These are phyloP conservation scores for Mycena galericulata DNA, from an alignment of 768 basidiomycete genomes.

Conservation along the genomic window DNA sequence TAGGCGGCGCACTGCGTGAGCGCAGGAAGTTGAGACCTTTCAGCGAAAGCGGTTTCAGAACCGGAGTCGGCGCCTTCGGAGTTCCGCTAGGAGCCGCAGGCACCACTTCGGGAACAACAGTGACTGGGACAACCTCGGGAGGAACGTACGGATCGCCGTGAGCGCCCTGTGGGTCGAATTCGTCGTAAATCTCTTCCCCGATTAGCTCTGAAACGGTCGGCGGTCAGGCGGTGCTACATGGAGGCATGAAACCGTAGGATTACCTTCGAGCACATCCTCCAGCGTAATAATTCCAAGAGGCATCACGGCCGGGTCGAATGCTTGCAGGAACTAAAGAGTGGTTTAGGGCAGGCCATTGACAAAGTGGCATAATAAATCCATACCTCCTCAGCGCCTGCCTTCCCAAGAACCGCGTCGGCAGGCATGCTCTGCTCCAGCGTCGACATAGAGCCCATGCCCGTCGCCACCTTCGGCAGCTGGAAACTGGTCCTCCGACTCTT, in stretches of 20 bases:
- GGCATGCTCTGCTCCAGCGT: constrained; percentile 87
- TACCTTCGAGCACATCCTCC: constrained; percentile 94
- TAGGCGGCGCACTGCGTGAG: constrained; percentile 70
- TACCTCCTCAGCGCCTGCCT: constrained; percentile 82
- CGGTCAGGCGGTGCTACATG: neutral
- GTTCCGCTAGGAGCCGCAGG: constrained; percentile 29
- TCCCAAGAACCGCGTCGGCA: constrained; percentile 85
- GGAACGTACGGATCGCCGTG: constrained; percentile 62
- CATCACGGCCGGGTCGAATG: constrained; percentile 83
- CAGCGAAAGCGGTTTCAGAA: constrained; percentile 55
- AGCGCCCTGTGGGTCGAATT: constrained; percentile 87
- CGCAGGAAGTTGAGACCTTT: constrained; percentile 65
- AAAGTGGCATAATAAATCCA: constrained; percentile 30
- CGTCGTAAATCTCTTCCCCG: constrained; percentile 93
- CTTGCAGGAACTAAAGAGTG: constrained; percentile 74
- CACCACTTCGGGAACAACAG: constrained; percentile 35
- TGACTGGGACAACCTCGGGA: constrained; percentile 44
- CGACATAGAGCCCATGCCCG: constrained; percentile 59
- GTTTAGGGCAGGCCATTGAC: constrained; percentile 7
- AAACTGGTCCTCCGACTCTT: constrained; percentile 51
- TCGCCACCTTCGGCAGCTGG: constrained; percentile 53
- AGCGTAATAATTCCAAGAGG: constrained; percentile 93
- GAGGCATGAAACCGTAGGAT: constrained; percentile 19
- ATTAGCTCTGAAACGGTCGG: constrained; percentile 72
- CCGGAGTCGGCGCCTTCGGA: constrained; percentile 39